Base-by-base conservation (phyloP, 257 asterid species). In the Craterostigma plantagineum region DNA sequence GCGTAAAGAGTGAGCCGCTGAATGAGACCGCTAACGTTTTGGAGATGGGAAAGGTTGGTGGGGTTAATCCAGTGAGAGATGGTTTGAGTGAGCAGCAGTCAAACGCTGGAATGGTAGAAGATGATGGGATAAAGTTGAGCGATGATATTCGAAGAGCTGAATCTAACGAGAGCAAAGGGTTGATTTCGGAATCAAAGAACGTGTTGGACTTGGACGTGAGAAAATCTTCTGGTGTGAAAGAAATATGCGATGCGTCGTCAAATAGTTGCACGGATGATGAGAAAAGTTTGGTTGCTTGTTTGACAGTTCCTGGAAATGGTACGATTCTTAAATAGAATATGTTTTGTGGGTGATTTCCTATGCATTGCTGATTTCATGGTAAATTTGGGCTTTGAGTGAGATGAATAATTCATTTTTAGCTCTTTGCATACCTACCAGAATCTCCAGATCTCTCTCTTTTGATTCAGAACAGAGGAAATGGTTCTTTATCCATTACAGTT, bases 251-350 rank as follows among this genome's bases (percentile, higher is more conserved):
- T 71, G 62, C 91, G 33, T 67, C 63, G 12, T 74, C 93, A 0
- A 72, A 75, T 57, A 76, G 84, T 35, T 85, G 96, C 64, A 64
- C 55, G 13, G 82, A 71, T 27, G 69, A 72, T 53, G 78, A 66
- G 43, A 73, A 77, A 60, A 55, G 72, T 3, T 48, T 85, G 47
- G 77, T 81, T 60, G 96, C 94, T 52, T 85, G 96, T 50, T 52
- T 85, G 60, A 64, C 80, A 71, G 92, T 85, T 70, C 92, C 86
- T 12, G 96, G 96, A 35, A 67, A 77, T 51, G 96, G 96, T 80
- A 73, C 13, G 55, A 45, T 52, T 30, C n/a, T 30, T n/a, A 10
- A 49, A 34, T 43, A 14, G 12, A 23, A 14, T 18, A 23, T 34
- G 37, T 46, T 14, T 49, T 42, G 43, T 34, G 33, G 18, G 38